Base-by-base conservation (phyloP, 306 rosid species). In the Purshia tridentata region DNA sequence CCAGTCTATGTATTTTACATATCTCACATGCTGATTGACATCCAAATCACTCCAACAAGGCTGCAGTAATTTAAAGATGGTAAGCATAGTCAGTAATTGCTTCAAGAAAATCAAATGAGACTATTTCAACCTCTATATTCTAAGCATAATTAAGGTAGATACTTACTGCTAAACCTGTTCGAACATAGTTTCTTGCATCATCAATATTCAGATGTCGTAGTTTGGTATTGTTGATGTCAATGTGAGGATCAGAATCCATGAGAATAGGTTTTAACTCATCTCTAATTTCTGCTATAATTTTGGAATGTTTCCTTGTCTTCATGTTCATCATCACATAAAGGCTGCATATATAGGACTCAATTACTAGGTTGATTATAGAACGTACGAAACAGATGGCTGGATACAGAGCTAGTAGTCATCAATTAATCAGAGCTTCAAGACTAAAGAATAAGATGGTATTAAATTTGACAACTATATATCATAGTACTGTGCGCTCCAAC, bases 11-110 rank as follows among this genome's bases (percentile, higher is more conserved):
- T 77, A 69, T 41, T 60, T 76, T 2, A 69, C 56, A 60, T 60
- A 47, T 56, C 44, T 78, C 57, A 78, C 82, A 22, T 78, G 77
- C 22, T 78, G 62, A 20, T 72, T 78, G 61, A 78, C 56, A 76
- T 69, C 77, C 68, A 14, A 72, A 71, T 72, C 77, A 9, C 66
- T 64, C 77, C 72, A 78, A n/a, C 15, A 1, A 65, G 81, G 61
- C 77, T 71, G 67, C 54, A 8, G 13, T 2, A 12, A 45, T 45
- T 45, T 45, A 2, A 45, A 45, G 49, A 45, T 45, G 49, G 3
- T 45, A 45, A 45, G 14, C 49, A 46, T 10, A 0, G 14, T 46
- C 1, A 46, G 49, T 46, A 13, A 10, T 8, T 46, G 49, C 49
- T 46, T 46, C 49, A 46, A 46, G 14, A 46, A 46, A 4, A 46